Evolutionary conservation across 768 basidiomycete genomes (phyloP).

Genomic region (Boletus tylopilopsis): DNA sequence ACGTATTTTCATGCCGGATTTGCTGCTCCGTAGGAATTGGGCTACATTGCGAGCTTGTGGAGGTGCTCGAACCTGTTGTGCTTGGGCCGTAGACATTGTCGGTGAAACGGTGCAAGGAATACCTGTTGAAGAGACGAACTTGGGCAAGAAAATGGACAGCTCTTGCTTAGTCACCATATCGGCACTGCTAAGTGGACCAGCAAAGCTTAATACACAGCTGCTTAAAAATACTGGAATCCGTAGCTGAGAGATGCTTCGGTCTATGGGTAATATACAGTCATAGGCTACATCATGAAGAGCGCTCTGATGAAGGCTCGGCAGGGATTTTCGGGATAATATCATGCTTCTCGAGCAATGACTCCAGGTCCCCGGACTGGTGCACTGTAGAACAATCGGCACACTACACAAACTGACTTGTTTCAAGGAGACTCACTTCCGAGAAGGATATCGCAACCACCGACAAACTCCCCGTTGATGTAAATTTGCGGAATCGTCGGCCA

Average conservation of each 20-base stretch:
- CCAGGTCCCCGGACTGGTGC: constrained; percentile 95
- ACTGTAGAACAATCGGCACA: constrained; percentile 45
- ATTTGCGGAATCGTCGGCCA: constrained; percentile 99
- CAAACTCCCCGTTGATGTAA: constrained; percentile 91
- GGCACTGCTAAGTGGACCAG: too few relatives aligned
- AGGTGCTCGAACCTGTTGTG: constrained; percentile 74
- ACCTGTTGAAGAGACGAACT: background rate
- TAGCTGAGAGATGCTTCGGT: background rate
- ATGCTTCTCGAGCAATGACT: constrained; percentile 70
- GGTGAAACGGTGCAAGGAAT: background rate
- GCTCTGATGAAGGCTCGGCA: constrained; percentile 1
- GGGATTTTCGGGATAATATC: constrained; percentile 57
- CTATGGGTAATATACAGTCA: background rate
- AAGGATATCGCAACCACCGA: constrained; percentile 96
- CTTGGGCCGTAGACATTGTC: constrained; percentile 46
- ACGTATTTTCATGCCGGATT: constrained; percentile 82
- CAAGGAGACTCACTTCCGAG: constrained; percentile 65
- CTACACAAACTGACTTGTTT: background rate
- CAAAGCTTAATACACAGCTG: background rate
- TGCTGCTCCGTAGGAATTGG: constrained; percentile 82
- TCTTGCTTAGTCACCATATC: constrained; percentile 14
- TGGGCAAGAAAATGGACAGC: background rate
- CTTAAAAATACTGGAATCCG: too few relatives aligned
- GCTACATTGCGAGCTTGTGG: constrained; percentile 78
- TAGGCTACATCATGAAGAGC: background rate